These are phyloP conservation scores for Acer campestre DNA, from an alignment of 345 rosid species.

Conservation along the genomic window DNA sequence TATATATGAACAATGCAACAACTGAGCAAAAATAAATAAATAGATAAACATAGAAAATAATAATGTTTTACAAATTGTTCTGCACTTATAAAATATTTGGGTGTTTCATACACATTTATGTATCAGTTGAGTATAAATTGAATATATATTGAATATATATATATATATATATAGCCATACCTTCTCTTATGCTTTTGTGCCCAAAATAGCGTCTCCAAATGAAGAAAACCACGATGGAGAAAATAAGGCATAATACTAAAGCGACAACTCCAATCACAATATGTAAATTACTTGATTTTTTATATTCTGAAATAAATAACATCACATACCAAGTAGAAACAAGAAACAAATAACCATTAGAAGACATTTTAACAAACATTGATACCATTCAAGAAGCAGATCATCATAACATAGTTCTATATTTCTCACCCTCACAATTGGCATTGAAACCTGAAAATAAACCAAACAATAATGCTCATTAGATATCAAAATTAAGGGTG, in stretches of 20 bases:
- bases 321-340: background rate
- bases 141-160: background rate
- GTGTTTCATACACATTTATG: too few relatives aligned
- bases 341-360: background rate
- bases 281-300: background rate
- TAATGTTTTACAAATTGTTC: too few relatives aligned
- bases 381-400: background rate
- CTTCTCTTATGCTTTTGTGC: slow-evolving; percentile 7
- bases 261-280: slow-evolving; percentile 20
- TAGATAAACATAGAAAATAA: too few relatives aligned
- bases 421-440: background rate
- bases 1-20: background rate
- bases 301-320: background rate
- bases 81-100: too few relatives aligned
- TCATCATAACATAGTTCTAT: background rate
- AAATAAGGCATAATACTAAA: slow-evolving; percentile 7
- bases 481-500: background rate
- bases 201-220: slow-evolving; percentile 24
- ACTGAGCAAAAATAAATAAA: too few relatives aligned
- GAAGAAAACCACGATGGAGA: slow-evolving; percentile 13
- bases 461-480: background rate
- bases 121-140: too few relatives aligned
- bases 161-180: slow-evolving; percentile 10
- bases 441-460: background rate
- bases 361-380: background rate